Evolutionary conservation across 352 stramenopile species (phyloP).

Genomic region (Globisporangium viniferum): DNA sequence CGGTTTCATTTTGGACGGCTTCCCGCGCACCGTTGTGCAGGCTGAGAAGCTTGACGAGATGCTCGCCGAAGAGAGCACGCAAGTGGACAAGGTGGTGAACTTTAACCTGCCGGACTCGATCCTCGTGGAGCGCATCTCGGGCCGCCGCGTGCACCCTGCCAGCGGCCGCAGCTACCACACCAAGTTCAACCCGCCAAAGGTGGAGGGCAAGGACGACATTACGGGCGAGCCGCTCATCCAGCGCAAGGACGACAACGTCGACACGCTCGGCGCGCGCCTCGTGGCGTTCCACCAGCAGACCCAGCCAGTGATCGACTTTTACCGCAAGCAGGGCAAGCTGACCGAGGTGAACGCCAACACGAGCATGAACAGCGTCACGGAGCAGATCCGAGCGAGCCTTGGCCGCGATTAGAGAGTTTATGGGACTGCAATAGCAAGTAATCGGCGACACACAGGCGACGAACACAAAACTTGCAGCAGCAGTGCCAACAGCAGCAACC

Average conservation of each 20-base stretch:
- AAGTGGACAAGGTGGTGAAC: conserved; percentile 92
- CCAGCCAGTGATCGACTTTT: conserved; percentile 93
- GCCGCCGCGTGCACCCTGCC: conserved; percentile 94
- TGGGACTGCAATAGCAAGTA: neutral
- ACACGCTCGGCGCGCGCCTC: conserved; percentile 91
- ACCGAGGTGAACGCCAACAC: conserved; percentile 90
- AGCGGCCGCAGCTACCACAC: conserved; percentile 96
- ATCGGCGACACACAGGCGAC: neutral
- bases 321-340: conserved; percentile 83
- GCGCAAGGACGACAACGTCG: conserved; percentile 96
- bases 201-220: conserved; percentile 86
- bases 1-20: conserved; percentile 99
- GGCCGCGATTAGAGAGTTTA: conserved; percentile 55
- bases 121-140: conserved; percentile 96
- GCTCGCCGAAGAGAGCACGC: conserved; percentile 85
- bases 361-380: conserved; percentile 78
- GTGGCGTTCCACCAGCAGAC: conserved; percentile 96
- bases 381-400: conserved; percentile 77
- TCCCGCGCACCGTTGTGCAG: conserved; percentile 98
- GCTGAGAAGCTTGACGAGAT: conserved; percentile 98
- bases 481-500: no score
- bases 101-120: conserved; percentile 95
- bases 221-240: conserved; percentile 97
- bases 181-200: conserved; percentile 96
- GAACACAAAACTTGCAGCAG: neutral